A percentile compares a stretch with the other conserved stretches of the same genome.
These are phyloP conservation scores for Poteriospumella lacustris DNA, from an alignment of 108 stramenopile genomes.

Conservation along the genomic window DNA sequence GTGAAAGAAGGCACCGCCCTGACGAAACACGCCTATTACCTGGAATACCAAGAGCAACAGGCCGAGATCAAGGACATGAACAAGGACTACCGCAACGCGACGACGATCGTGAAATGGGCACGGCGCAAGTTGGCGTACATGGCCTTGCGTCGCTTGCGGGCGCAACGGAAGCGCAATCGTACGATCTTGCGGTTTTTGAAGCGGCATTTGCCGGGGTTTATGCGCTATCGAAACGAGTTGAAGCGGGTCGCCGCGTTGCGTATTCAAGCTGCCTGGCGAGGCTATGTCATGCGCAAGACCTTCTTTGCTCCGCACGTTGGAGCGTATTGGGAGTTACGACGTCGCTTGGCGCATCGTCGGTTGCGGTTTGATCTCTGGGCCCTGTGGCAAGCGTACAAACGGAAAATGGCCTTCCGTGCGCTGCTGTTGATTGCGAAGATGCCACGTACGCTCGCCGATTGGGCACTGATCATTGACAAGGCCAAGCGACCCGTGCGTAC, in stretches of 20 bases:
- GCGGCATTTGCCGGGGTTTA: background rate
- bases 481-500: background rate
- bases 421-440: background rate
- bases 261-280: background rate
- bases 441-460: background rate
- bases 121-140: slow-evolving; percentile 1
- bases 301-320: background rate
- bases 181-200: background rate
- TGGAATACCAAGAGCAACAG: background rate
- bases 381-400: background rate
- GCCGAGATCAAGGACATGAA: background rate
- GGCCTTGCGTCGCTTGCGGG: background rate
- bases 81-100: background rate
- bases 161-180: background rate
- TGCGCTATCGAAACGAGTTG: background rate
- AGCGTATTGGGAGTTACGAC: background rate
- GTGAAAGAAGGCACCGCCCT: background rate
- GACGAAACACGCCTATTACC: background rate
- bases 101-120: background rate
- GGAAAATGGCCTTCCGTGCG: background rate
- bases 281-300: background rate
- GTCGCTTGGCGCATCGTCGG: background rate
- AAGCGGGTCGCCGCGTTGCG: background rate
- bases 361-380: background rate
- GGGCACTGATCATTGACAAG: background rate